Evolutionary conservation across 495 filamentous ascomycete species (phyloP).

Genomic region (Hypomontagnella monticulosa): DNA sequence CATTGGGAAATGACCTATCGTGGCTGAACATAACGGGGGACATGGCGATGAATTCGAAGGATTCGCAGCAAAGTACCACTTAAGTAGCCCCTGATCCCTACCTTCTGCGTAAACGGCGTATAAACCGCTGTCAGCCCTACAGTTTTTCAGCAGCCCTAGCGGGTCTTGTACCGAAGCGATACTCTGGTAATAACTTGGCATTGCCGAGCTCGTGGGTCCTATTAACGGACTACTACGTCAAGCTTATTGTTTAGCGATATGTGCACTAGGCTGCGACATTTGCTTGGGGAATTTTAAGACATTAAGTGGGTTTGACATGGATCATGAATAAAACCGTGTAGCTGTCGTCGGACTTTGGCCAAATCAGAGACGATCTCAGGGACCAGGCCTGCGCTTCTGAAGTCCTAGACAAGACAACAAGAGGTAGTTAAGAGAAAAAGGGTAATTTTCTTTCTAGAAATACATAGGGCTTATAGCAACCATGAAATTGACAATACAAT

Average conservation of each 20-base stretch:
- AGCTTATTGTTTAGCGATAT: slow-evolving; percentile 8
- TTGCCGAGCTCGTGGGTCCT: slow-evolving; percentile 30
- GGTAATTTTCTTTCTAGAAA: neutral
- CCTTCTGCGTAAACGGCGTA: neutral
- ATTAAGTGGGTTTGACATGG: slow-evolving; percentile 7
- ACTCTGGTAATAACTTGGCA: slow-evolving; percentile 26
- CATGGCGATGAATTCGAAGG: slow-evolving; percentile 31
- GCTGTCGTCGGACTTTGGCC: slow-evolving; percentile 15
- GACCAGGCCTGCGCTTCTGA: neutral
- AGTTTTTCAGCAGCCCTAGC: slow-evolving; percentile 17
- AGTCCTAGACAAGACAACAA: neutral
- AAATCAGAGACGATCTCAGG: slow-evolving; percentile 8
- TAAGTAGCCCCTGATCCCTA: slow-evolving; percentile 5
- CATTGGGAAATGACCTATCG: slow-evolving; percentile 28
- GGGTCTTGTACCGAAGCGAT: slow-evolving; percentile 10
- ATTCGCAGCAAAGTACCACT: slow-evolving; percentile 18
- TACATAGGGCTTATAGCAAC: too few species aligned
- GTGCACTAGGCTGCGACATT: slow-evolving; percentile 1
- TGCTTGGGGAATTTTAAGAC: slow-evolving; percentile 3
- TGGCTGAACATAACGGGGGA: slow-evolving; percentile 38
- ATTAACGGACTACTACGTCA: slow-evolving; percentile 11
- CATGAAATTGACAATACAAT: slow-evolving; percentile 1
- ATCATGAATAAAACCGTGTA: slow-evolving; percentile 9
- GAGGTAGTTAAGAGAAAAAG: neutral
- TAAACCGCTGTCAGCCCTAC: slow-evolving; percentile 10